Conservation (phyloP, 768 basidiomycete species). For the Naganishia randhawae region DNA sequence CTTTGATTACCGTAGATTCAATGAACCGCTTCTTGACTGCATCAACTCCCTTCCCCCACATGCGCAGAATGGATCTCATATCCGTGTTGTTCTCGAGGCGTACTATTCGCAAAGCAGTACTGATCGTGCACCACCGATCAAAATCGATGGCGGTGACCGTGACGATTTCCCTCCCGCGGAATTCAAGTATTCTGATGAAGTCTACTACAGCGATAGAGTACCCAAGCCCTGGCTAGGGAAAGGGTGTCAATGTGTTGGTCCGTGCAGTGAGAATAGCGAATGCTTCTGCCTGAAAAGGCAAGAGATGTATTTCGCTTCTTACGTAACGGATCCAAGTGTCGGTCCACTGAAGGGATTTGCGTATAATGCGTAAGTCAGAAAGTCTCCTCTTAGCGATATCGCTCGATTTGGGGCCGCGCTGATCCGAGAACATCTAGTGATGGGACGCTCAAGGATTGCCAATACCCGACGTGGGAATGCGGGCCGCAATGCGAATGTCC, state of each 20-base stretch:
- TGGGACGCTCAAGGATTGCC: conserved; percentile 56
- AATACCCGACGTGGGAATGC: conserved; percentile 68
- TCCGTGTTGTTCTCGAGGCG: conserved; percentile 15
- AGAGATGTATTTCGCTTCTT: conserved; percentile 52
- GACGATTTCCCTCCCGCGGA: conserved; percentile 61
- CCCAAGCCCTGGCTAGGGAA: conserved; percentile 63
- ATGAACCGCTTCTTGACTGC: conserved; percentile 19
- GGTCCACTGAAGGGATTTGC: conserved; percentile 56
- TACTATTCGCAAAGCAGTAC: conserved; percentile 9
- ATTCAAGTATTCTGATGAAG: conserved; percentile 77
- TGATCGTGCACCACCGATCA: conserved; percentile 16
- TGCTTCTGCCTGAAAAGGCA: conserved; percentile 70
- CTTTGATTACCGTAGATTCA: conserved; percentile 17
- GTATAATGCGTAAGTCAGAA: conserved; percentile 58
- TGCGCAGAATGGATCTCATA: not conserved
- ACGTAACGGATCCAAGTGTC: conserved; percentile 43
- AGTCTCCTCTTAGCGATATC: not conserved
- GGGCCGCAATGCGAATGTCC: conserved; percentile 76
- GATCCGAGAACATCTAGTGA: conserved; percentile 36
- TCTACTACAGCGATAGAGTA: conserved; percentile 70
- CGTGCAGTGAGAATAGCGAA: conserved; percentile 69
- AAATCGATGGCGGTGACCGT: conserved; percentile 2
- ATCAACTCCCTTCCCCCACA: conserved; percentile 10
- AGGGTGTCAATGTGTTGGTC: conserved; percentile 72
- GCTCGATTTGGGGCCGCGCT: not conserved